Percentiles rank a stretch among this genome's conserved stretches.
These are phyloP conservation scores for Mucor racemosus DNA, from an alignment of 371 early-diverging fungal species.

Conservation along the genomic window DNA sequence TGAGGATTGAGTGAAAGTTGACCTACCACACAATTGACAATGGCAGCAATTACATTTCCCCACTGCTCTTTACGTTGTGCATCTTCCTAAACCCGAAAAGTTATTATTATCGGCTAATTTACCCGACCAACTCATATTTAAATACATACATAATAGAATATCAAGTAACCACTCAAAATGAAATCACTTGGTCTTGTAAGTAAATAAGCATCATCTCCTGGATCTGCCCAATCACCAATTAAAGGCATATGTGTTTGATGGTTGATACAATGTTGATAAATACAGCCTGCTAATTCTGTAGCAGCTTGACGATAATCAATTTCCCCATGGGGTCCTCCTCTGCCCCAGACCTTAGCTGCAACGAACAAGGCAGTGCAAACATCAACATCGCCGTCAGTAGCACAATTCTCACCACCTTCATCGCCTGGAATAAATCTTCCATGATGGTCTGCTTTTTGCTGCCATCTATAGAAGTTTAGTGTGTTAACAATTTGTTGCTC, in stretches of 20 bases:
- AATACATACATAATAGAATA: slow-evolving; percentile 53
- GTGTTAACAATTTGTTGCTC: no score
- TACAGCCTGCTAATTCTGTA: slow-evolving; percentile 45
- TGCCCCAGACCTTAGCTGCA: slow-evolving; percentile 61
- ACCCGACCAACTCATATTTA: not conserved
- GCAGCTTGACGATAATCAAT: slow-evolving; percentile 57
- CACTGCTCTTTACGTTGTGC: slow-evolving; percentile 55
- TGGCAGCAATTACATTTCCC: slow-evolving; percentile 57
- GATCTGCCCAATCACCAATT: slow-evolving; percentile 67
- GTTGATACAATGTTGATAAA: slow-evolving; percentile 63
- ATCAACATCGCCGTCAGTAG: slow-evolving; percentile 68
- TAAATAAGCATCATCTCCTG: slow-evolving; percentile 54
- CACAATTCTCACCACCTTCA: slow-evolving; percentile 59
- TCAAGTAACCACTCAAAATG: slow-evolving; percentile 59
- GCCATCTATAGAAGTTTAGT: slow-evolving; percentile 44
- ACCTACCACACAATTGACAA: slow-evolving; percentile 43
- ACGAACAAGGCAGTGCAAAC: slow-evolving; percentile 63
- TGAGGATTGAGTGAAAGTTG: slow-evolving; percentile 55
- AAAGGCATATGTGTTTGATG: slow-evolving; percentile 61
- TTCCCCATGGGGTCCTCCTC: slow-evolving; percentile 54
- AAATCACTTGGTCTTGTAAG: slow-evolving; percentile 68
- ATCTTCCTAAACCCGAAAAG: slow-evolving; percentile 45
- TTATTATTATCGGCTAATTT: not conserved
- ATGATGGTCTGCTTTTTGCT: slow-evolving; percentile 47
- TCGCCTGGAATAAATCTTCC: slow-evolving; percentile 52